A percentile compares a stretch with the other conserved stretches of the same genome.
phyloP scores from a whole-genome alignment of 169 alveolate genomes.

The Plasmodium blacklocki region DNA sequence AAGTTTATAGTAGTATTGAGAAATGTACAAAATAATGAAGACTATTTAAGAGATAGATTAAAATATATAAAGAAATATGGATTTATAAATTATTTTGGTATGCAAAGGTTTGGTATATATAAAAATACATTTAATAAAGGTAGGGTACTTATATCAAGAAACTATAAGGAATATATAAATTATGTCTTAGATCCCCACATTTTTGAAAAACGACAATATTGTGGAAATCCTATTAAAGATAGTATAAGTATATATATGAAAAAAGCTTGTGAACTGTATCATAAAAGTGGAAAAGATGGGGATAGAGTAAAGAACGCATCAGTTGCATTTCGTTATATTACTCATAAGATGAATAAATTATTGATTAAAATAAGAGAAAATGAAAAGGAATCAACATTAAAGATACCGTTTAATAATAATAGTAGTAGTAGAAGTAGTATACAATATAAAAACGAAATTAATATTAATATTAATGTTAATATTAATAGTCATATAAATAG shows the following conservation, averaged over 20 bases:
- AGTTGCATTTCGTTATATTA: constrained; percentile 59
- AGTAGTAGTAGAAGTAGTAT: too few relatives aligned
- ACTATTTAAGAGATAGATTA: constrained; percentile 60
- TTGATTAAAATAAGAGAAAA: neutral
- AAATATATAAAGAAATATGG: constrained; percentile 62
- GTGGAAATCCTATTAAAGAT: constrained; percentile 59
- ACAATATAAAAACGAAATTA: too few relatives aligned
- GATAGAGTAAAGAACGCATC: constrained; percentile 37
- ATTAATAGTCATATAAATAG: neutral
- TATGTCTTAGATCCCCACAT: constrained; percentile 65
- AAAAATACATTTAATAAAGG: constrained; percentile 74
- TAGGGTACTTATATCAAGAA: constrained; percentile 57
- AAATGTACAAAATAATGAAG: constrained; percentile 64
- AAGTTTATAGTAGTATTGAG: constrained; percentile 58
- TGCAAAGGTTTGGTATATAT: constrained; percentile 77
- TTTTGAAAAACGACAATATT: constrained; percentile 61
- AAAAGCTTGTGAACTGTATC: constrained; percentile 51
- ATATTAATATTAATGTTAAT: too few relatives aligned
- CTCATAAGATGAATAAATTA: constrained; percentile 36
- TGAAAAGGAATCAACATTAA: too few relatives aligned
- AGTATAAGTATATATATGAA: constrained; percentile 54
- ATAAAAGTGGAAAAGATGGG: constrained; percentile 1
- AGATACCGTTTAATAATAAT: too few relatives aligned
- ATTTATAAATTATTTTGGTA: constrained; percentile 76
- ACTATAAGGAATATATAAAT: constrained; percentile 69